phyloP scores from a whole-genome alignment of 2,329 filamentous ascomycete genomes.

The Talaromyces piceae region DNA sequence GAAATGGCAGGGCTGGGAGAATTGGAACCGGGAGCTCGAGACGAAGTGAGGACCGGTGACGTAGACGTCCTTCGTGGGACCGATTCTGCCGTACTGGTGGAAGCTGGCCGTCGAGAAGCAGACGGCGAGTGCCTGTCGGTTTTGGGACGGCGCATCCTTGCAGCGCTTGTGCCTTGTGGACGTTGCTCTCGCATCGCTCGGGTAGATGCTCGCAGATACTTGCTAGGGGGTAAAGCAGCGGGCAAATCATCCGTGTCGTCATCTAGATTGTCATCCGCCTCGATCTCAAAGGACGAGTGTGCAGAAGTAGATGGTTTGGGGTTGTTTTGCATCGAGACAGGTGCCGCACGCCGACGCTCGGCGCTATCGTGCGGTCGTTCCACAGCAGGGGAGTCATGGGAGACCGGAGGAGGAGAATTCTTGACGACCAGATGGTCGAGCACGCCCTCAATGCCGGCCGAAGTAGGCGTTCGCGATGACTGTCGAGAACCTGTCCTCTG shows the following conservation, averaged over 20 bases:
- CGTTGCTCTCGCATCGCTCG: constrained; percentile 3
- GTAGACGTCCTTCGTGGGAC: background rate
- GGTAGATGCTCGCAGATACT: constrained; percentile 6
- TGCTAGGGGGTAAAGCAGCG: constrained; percentile 6
- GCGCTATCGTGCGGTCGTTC: background rate
- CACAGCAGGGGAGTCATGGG: constrained; percentile 1
- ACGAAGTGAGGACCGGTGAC: constrained; percentile 4
- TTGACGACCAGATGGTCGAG: constrained; percentile 28
- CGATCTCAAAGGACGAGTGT: background rate
- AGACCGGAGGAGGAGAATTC: constrained; percentile 7
- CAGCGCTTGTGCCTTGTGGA: background rate
- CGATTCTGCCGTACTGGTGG: constrained; percentile 1
- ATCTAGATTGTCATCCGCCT: constrained; percentile 9
- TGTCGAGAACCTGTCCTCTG: background rate
- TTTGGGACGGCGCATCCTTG: constrained; percentile 6
- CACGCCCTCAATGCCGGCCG: constrained; percentile 28
- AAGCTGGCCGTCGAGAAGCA: constrained; percentile 5
- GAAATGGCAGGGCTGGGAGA: background rate
- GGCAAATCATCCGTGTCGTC: constrained; percentile 2
- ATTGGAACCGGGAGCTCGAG: background rate
- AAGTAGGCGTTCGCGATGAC: constrained; percentile 13
- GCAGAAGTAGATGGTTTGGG: background rate
- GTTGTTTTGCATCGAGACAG: background rate
- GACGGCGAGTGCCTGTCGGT: constrained; percentile 5
- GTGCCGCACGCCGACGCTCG: background rate